A percentile compares a stretch with the other conserved stretches of the same genome.
phyloP scores from a whole-genome alignment of 2,329 filamentous ascomycete genomes.

The Hortaea werneckii region DNA sequence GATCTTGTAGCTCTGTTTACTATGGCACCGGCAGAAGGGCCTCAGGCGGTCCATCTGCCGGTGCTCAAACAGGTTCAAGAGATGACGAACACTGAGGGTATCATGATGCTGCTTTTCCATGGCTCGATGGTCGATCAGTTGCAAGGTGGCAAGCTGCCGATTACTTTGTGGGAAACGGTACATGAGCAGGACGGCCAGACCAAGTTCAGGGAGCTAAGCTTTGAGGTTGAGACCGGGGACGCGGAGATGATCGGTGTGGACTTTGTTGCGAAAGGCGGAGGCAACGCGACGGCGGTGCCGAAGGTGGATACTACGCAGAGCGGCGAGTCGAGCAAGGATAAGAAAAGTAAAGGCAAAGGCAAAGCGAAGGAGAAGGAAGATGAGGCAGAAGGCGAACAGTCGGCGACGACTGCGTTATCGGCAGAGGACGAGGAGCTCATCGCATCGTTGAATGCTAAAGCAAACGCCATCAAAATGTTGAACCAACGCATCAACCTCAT shows the following conservation, averaged over 20 bases:
- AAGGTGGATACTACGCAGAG: conserved; percentile 10
- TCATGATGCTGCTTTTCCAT: conserved; percentile 83
- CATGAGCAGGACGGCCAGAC: conserved; percentile 61
- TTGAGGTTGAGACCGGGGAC: conserved; percentile 84
- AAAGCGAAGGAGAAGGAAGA: conserved; percentile 33
- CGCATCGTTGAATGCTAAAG: conserved; percentile 67
- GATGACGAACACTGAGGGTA: conserved; percentile 57
- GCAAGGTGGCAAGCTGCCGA: conserved; percentile 69
- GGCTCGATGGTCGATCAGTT: conserved; percentile 46
- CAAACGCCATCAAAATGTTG: conserved; percentile 90
- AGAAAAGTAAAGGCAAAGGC: conserved; percentile 29
- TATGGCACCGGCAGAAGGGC: conserved; percentile 61
- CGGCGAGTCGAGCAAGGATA: conserved; percentile 11
- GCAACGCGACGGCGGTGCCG: conserved; percentile 59
- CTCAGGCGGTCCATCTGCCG: conserved; percentile 54
- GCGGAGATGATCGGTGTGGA: conserved; percentile 97
- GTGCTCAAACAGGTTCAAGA: conserved; percentile 61
- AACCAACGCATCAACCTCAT: conserved; percentile 49
- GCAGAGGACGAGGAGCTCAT: conserved; percentile 57
- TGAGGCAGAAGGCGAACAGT: conserved; percentile 14
- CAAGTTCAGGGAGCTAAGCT: conserved; percentile 73
- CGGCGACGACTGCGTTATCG: conserved; percentile 36
- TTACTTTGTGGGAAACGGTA: conserved; percentile 78
- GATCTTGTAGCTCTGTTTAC: conserved; percentile 61
- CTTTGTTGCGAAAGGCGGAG: conserved; percentile 76